phyloP scores from a whole-genome alignment of 202 grass and related monocot genomes.

The Hordeum pubiflorum region DNA sequence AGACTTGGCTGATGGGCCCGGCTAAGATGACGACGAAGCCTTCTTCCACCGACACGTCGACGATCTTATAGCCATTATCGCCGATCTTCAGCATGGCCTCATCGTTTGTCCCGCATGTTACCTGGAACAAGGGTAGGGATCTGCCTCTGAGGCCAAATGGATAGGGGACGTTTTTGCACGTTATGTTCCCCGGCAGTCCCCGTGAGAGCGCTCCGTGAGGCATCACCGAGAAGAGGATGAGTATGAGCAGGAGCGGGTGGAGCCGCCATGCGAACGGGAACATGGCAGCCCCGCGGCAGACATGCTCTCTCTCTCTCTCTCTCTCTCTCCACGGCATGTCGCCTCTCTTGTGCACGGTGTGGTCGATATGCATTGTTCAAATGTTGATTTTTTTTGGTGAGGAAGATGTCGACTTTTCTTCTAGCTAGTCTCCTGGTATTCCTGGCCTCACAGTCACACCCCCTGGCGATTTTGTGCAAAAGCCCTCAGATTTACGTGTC shows the following conservation, averaged over 20 bases:
- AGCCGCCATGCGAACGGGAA: background rate
- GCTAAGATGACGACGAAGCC: constrained; percentile 9
- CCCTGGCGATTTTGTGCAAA: background rate
- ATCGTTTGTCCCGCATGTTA: background rate
- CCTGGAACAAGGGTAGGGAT: background rate
- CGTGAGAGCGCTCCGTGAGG: background rate
- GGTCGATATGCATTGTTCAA: background rate
- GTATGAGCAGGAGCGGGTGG: background rate
- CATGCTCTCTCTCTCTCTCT: no score
- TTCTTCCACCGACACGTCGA: background rate
- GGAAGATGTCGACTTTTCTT: no score
- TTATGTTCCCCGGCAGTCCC: background rate
- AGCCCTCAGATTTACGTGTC: background rate
- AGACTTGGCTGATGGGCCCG: background rate
- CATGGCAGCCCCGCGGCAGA: no score
- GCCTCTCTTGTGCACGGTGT: background rate
- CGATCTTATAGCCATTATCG: background rate
- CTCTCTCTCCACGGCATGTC: background rate
- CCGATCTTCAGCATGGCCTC: constrained; percentile 14
- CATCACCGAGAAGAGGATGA: constrained; percentile 26
- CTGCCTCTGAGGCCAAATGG: background rate
- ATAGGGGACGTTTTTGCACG: background rate
- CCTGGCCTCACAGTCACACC: background rate
- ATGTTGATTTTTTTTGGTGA: background rate
- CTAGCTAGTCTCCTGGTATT: background rate